Evolutionary conservation across 208 protist genomes (phyloP), one percentile per base, ranked within the genome.

Genomic region (Leishmania mexicana): DNA sequence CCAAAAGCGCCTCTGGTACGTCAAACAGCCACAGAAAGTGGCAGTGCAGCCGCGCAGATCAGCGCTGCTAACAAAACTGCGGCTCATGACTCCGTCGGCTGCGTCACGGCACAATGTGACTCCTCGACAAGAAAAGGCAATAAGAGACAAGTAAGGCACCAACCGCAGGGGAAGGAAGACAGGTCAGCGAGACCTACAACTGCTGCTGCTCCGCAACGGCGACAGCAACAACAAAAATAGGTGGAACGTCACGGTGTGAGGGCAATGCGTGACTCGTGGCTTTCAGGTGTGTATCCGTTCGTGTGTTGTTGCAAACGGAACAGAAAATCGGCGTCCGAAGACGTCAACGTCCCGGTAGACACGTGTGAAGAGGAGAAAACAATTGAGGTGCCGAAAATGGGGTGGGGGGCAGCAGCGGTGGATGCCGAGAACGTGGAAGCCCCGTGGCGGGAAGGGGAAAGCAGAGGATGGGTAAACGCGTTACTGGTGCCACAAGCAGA

Each of bases 1-100:
- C 93, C 93, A 97, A 74, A 93, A 97, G 58, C 95, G 90, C n/a
- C 85, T 87, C 79, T 96, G 93, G 38, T 79, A 89, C 2, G 85
- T 51, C 28, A 92, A 77, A 76, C 75, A 88, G 49, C 73, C 57
- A 60, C 80, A 58, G 15, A 90, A 54, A 24, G 67, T 75, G 7
- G 70, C 60, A 42, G 67, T 71, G 77, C 87, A 85, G 13, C 89
- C 89, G 24, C 89, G 85, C 17, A 94, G 81, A 67, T 93, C 91
- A 15, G 89, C 87, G 64, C 86, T 86, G 75, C 93, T 95, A 21
- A 87, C 76, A 81, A 94, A 96, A 35, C 88, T 19, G 58, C 93
- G 91, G 15, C 90, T 80, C 85, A 95, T 86, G 65, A 79, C 21
- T 54, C 40, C n/a, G 2, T 74, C 21, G 40, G 21, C 21, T 15